Conservation (phyloP, 2,329 filamentous ascomycete species). For the Mollisiaceae sp. region DNA sequence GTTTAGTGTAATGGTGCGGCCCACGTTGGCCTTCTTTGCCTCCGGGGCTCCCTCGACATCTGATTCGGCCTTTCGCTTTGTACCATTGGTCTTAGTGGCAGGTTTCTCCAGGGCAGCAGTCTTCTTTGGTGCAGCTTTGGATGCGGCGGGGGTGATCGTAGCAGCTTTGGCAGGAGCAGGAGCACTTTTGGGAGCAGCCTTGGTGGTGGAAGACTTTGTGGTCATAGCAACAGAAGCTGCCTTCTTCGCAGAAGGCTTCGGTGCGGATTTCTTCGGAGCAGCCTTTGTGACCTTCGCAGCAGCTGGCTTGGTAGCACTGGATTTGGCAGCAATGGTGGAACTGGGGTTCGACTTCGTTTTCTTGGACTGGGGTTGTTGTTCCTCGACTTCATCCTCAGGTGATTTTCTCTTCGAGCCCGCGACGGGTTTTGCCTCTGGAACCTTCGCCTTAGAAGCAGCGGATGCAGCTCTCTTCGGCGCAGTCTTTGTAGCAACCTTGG, state of each 20-base stretch:
- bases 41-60: not conserved
- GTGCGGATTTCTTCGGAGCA: constrained; percentile 16
- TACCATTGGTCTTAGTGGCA: not conserved
- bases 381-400: constrained; percentile 24
- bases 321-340: constrained; percentile 18
- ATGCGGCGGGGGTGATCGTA: not conserved
- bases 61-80: constrained; percentile 2
- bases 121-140: not conserved
- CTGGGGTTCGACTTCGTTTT: constrained; percentile 23
- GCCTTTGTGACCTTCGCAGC: constrained; percentile 5
- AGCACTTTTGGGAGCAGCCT: constrained; percentile 1
- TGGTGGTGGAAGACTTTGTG: not conserved
- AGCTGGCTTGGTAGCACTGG: constrained; percentile 34
- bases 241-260: constrained; percentile 24
- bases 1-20: not conserved
- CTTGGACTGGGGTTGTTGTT: constrained; percentile 28
- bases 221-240: constrained; percentile 24
- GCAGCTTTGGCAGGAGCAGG: not conserved
- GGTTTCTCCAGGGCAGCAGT: not conserved
- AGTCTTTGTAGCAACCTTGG: constrained; percentile 12
- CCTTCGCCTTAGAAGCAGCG: constrained; percentile 7
- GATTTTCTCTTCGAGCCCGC: constrained; percentile 33
- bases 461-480: constrained; percentile 16
- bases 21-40: not conserved
- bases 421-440: constrained; percentile 12